phyloP scores from a whole-genome alignment of 2,329 filamentous ascomycete species.

The Dothideomycetes sp. region DNA sequence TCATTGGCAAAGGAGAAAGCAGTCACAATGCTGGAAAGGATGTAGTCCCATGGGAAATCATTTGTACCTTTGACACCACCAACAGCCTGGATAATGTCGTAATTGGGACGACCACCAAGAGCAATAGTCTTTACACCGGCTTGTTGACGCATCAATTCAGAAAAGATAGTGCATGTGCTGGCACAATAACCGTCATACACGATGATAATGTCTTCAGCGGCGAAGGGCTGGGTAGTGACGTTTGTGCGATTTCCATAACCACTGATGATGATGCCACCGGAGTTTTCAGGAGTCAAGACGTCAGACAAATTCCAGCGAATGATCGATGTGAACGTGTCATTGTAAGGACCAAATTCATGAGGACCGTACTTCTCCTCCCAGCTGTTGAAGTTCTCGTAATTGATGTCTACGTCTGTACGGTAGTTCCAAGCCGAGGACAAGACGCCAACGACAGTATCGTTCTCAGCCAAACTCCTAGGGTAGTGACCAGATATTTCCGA shows the following conservation, averaged over 20 bases:
- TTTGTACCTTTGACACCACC: constrained; percentile 38
- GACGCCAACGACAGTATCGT: constrained; percentile 33
- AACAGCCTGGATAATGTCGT: constrained; percentile 35
- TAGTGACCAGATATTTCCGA: constrained; percentile 26
- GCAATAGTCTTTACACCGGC: constrained; percentile 34
- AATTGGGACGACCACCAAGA: constrained; percentile 34
- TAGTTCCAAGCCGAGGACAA: constrained; percentile 39
- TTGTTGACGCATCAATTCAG: constrained; percentile 38
- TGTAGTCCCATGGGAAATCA: constrained; percentile 19
- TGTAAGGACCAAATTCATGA: constrained; percentile 30
- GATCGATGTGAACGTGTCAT: constrained; percentile 49
- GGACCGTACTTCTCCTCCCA: constrained; percentile 41
- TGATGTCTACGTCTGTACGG: constrained; percentile 37
- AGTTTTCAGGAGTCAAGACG: constrained; percentile 30
- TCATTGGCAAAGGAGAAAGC: constrained; percentile 19
- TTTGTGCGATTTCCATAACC: constrained; percentile 42
- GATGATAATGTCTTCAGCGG: constrained; percentile 49
- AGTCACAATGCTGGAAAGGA: constrained; percentile 17
- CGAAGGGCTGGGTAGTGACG: constrained; percentile 43
- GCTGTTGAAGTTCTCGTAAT: constrained; percentile 40
- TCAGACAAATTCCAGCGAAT: constrained; percentile 45
- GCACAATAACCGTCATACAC: constrained; percentile 38
- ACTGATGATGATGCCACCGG: constrained; percentile 32
- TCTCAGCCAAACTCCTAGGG: constrained; percentile 25
- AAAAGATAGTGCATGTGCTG: constrained; percentile 38